Conservation (phyloP, 1,139 yeast species). For the Candida frijolesensis region DNA sequence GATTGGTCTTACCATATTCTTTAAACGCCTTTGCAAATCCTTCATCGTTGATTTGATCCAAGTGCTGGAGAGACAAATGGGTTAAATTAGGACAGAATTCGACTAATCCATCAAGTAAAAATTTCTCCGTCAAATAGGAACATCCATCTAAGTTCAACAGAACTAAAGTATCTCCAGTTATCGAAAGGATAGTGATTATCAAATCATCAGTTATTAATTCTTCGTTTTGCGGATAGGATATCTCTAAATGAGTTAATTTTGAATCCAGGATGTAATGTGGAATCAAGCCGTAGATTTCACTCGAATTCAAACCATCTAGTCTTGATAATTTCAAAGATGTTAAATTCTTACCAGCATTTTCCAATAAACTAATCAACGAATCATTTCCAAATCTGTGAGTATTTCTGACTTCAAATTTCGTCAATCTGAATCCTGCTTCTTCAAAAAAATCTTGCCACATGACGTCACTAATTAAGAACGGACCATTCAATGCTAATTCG, state of each 20-base stretch:
- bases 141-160: constrained; percentile 73
- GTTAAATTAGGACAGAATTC: constrained; percentile 59
- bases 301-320: constrained; percentile 67
- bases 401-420: constrained; percentile 63
- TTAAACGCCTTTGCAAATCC: constrained; percentile 62
- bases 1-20: constrained; percentile 37
- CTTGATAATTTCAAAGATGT: constrained; percentile 55
- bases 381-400: constrained; percentile 82
- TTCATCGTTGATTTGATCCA: constrained; percentile 67
- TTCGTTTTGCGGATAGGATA: constrained; percentile 68
- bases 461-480: constrained; percentile 74
- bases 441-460: constrained; percentile 79
- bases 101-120: constrained; percentile 59
- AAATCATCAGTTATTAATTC: constrained; percentile 74
- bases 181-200: constrained; percentile 61
- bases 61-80: constrained; percentile 50
- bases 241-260: constrained; percentile 57
- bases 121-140: constrained; percentile 64
- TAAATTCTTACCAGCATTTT: constrained; percentile 60
- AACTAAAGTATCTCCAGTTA: constrained; percentile 62
- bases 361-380: constrained; percentile 63
- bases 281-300: constrained; percentile 60
- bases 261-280: constrained; percentile 58
- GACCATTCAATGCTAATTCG: constrained; percentile 73
- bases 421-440: constrained; percentile 31